Conservation (phyloP, 2,329 filamentous ascomycete species). For the Colletotrichum sp. region DNA sequence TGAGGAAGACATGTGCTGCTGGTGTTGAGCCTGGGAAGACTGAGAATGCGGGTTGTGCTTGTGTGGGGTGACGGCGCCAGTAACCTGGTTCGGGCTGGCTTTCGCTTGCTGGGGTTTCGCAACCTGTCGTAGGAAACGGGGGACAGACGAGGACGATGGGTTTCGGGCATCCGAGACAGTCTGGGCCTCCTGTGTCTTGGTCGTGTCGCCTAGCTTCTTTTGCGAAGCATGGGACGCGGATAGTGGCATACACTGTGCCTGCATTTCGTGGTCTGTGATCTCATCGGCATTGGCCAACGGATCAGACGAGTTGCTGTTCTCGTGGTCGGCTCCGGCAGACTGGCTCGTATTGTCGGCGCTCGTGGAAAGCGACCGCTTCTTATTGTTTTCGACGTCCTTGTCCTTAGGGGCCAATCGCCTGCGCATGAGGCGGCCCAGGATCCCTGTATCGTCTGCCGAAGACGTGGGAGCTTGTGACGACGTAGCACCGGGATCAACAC, state of each 20-base stretch:
- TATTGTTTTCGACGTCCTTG: background rate
- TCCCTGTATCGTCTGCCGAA: background rate
- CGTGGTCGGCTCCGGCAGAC: background rate
- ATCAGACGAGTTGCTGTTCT: background rate
- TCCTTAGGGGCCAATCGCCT: conserved; percentile 12
- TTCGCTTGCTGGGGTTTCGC: background rate
- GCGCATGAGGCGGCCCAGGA: conserved; percentile 10
- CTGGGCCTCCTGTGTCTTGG: background rate
- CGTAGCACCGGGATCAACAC: background rate
- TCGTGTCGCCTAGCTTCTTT: background rate
- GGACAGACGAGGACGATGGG: background rate
- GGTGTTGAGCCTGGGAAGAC: background rate
- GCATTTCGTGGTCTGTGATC: background rate
- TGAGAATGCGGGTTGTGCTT: background rate
- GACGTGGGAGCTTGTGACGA: background rate
- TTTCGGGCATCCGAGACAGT: background rate
- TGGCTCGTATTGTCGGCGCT: background rate
- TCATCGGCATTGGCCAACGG: background rate
- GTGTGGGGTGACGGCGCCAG: background rate
- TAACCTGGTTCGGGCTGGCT: background rate
- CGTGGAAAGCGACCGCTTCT: background rate
- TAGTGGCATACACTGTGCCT: background rate
- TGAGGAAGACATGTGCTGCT: background rate
- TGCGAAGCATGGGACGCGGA: background rate
- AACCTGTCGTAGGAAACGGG: conserved; percentile 5